phyloP scores from a whole-genome alignment of 768 basidiomycete species.

The Nevesoporus exiguus region DNA sequence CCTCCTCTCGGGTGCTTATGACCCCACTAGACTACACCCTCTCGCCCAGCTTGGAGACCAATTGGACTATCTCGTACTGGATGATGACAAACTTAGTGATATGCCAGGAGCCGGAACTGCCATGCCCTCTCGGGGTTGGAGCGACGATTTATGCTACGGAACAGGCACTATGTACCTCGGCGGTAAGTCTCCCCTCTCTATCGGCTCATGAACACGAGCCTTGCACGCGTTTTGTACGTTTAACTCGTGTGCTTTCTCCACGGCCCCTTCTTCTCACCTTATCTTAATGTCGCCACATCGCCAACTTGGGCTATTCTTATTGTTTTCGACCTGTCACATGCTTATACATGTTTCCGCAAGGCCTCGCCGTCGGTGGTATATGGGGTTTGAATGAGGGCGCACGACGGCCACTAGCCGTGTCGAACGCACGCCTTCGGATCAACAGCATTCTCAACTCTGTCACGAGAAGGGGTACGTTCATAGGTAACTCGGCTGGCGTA shows the following conservation, averaged over 20 bases:
- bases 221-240: slow-evolving; percentile 45
- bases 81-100: slow-evolving; percentile 93
- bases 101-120: slow-evolving; percentile 89
- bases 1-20: slow-evolving; percentile 82
- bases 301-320: slow-evolving; percentile 69
- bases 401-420: slow-evolving; percentile 79
- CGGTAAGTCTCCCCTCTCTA: slow-evolving; percentile 71
- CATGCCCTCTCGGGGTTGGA: slow-evolving; percentile 94
- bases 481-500: slow-evolving; percentile 97
- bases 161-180: slow-evolving; percentile 98
- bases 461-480: slow-evolving; percentile 94
- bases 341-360: slow-evolving; percentile 62
- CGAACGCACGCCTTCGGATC: slow-evolving; percentile 84
- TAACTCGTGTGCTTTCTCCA: slow-evolving; percentile 44
- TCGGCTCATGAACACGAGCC: slow-evolving; percentile 47
- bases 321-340: slow-evolving; percentile 80
- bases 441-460: slow-evolving; percentile 97
- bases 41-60: slow-evolving; percentile 89
- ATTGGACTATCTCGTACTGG: slow-evolving; percentile 92
- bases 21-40: slow-evolving; percentile 91
- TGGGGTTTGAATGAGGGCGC: slow-evolving; percentile 98
- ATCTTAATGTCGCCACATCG: slow-evolving; percentile 53
- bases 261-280: slow-evolving; percentile 62
- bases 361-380: slow-evolving; percentile 88
- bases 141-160: slow-evolving; percentile 98